Conservation (phyloP, 2,329 filamentous ascomycete genomes). For the Fusarium virguliforme region DNA sequence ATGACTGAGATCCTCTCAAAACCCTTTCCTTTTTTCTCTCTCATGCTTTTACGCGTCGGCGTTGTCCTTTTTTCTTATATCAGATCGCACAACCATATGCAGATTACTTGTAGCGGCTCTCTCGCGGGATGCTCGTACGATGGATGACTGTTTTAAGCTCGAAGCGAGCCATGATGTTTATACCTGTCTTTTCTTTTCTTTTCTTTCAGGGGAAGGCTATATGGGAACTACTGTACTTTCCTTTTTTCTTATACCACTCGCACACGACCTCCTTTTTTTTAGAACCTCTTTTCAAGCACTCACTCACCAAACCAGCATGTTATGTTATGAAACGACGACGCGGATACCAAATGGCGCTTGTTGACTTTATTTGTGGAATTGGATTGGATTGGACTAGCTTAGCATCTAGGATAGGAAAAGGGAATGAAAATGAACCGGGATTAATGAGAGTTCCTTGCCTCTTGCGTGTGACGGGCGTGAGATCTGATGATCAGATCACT, state of each 20-base stretch:
- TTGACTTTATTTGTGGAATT: constrained; percentile 37
- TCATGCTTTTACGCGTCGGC: constrained; percentile 22
- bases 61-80: constrained; percentile 32
- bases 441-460: not conserved
- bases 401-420: constrained; percentile 47
- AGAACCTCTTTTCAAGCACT: constrained; percentile 37
- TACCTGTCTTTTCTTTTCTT: constrained; percentile 32
- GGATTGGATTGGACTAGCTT: constrained; percentile 29
- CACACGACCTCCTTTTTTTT: constrained; percentile 35
- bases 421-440: constrained; percentile 32
- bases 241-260: constrained; percentile 37
- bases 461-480: not conserved
- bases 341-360: constrained; percentile 41
- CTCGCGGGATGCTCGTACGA: constrained; percentile 52
- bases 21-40: constrained; percentile 21
- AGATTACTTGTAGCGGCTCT: constrained; percentile 49
- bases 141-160: constrained; percentile 49
- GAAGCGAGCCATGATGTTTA: constrained; percentile 48
- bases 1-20: constrained; percentile 13
- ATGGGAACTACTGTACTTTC: constrained; percentile 26
- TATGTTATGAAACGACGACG: constrained; percentile 35
- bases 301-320: constrained; percentile 21
- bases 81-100: constrained; percentile 47
- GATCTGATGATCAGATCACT: not conserved
- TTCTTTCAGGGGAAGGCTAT: constrained; percentile 12